Conservation (phyloP, 2,329 filamentous ascomycete species). For the Fusarium buharicum region DNA sequence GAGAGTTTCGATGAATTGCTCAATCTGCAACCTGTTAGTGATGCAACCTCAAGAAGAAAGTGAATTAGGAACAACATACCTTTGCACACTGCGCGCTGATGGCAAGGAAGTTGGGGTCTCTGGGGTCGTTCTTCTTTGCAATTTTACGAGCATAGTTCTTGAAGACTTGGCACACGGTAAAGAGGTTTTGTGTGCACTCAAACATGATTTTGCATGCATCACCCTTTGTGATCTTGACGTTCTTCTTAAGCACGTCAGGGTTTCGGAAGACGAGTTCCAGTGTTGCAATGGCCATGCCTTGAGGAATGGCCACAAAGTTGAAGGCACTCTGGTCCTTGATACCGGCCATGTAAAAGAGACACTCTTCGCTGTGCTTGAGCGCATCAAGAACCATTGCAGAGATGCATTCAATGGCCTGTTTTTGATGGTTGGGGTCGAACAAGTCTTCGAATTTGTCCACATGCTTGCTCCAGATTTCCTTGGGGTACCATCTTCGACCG, state of each 20-base stretch:
- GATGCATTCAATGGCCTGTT: slow-evolving; percentile 82
- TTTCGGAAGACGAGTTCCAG: slow-evolving; percentile 94
- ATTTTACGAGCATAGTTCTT: slow-evolving; percentile 81
- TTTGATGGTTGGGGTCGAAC: slow-evolving; percentile 81
- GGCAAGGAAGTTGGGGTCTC: slow-evolving; percentile 89
- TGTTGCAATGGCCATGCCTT: slow-evolving; percentile 97
- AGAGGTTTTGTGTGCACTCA: slow-evolving; percentile 90
- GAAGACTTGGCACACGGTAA: slow-evolving; percentile 84
- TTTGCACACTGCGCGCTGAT: slow-evolving; percentile 92
- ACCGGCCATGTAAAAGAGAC: slow-evolving; percentile 96
- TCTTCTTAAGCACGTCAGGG: slow-evolving; percentile 82
- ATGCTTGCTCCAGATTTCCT: slow-evolving; percentile 96
- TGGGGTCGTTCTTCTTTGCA: slow-evolving; percentile 91
- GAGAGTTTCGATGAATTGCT: slow-evolving; percentile 93
- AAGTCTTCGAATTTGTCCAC: slow-evolving; percentile 90
- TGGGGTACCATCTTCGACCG: slow-evolving; percentile 91
- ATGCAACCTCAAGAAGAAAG: neutral
- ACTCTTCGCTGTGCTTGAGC: slow-evolving; percentile 87
- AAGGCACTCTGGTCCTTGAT: slow-evolving; percentile 96
- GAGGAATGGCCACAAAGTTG: slow-evolving; percentile 98
- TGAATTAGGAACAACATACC: slow-evolving; percentile 57
- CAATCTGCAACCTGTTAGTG: slow-evolving; percentile 68
- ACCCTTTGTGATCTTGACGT: slow-evolving; percentile 97
- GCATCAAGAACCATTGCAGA: slow-evolving; percentile 96
- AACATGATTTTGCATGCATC: slow-evolving; percentile 92